Conservation (phyloP, 768 basidiomycete species). For the Boletus speciosus region DNA sequence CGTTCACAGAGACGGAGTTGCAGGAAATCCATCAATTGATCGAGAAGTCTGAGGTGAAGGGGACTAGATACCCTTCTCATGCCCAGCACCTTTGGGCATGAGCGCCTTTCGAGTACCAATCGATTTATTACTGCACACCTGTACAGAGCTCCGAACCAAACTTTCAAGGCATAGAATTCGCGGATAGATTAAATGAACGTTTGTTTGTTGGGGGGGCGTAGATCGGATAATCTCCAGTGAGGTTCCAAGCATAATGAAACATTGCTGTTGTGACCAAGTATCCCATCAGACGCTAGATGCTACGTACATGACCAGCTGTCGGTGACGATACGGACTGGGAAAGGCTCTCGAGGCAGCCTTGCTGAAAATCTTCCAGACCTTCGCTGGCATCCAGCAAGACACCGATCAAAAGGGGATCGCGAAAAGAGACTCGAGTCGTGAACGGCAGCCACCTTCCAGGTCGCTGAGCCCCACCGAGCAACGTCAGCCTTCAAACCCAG, state of each 20-base stretch:
- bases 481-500: not conserved
- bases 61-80: conserved; percentile 35
- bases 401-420: not conserved
- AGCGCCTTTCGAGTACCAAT: not conserved
- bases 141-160: not conserved
- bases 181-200: not conserved
- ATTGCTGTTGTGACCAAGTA: not conserved
- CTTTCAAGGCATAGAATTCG: not conserved
- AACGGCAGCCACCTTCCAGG: not conserved
- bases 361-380: not conserved
- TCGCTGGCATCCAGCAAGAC: not conserved
- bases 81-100: conserved; percentile 33
- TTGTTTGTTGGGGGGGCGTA: not conserved
- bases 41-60: conserved; percentile 35
- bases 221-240: not conserved
- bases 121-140: not conserved
- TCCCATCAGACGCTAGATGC: not conserved
- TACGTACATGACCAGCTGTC: conserved; percentile 13
- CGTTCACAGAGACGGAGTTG: conserved; percentile 39
- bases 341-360: not conserved
- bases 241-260: not conserved
- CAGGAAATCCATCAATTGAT: conserved; percentile 38
- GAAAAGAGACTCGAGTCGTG: not conserved
- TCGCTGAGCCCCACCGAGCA: not conserved
- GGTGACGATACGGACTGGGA: not conserved